phyloP scores from a whole-genome alignment of 1,284 basidiomycete species.

The Violaceomyces palustris region DNA sequence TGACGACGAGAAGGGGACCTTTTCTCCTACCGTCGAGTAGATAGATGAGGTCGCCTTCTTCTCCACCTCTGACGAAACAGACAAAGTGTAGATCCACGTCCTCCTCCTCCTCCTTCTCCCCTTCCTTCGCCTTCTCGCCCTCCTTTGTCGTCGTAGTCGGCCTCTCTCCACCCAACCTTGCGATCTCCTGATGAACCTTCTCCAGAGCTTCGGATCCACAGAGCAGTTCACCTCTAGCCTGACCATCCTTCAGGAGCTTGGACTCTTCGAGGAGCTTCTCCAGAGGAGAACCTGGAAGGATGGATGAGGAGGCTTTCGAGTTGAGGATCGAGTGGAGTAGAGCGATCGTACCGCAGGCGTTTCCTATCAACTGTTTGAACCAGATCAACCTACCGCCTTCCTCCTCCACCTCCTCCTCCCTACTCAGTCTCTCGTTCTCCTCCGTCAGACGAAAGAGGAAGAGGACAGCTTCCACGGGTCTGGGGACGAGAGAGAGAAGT shows the following conservation, averaged over 20 bases:
- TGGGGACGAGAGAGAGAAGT: conserved; percentile 55
- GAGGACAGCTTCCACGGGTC: conserved; percentile 56
- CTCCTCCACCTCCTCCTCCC: conserved; percentile 18
- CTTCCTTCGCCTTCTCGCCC: no score
- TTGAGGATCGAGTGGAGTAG: conserved; percentile 50
- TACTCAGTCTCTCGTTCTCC: conserved; percentile 21
- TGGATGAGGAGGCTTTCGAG: conserved; percentile 24
- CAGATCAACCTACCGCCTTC: conserved; percentile 20
- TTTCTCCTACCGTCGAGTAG: conserved; percentile 47
- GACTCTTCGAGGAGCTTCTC: conserved; percentile 34
- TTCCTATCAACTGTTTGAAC: conserved; percentile 52
- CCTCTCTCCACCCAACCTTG: conserved; percentile 42
- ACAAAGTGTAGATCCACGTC: conserved; percentile 51
- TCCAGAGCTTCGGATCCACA: conserved; percentile 26
- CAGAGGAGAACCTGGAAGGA: conserved; percentile 30
- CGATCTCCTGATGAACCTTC: conserved; percentile 35
- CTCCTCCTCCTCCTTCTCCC: conserved; percentile 38
- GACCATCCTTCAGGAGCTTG: no score
- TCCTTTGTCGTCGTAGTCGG: no score
- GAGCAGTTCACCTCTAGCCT: conserved; percentile 24
- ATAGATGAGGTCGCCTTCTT: conserved; percentile 38
- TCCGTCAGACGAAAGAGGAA: conserved; percentile 57
- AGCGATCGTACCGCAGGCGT: conserved; percentile 53
- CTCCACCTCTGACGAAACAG: conserved; percentile 44
- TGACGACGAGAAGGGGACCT: no score